Evolutionary conservation across 2,329 filamentous ascomycete genomes (phyloP), one percentile per base, ranked within the genome.

Genomic region (Xylariaceae sp.): DNA sequence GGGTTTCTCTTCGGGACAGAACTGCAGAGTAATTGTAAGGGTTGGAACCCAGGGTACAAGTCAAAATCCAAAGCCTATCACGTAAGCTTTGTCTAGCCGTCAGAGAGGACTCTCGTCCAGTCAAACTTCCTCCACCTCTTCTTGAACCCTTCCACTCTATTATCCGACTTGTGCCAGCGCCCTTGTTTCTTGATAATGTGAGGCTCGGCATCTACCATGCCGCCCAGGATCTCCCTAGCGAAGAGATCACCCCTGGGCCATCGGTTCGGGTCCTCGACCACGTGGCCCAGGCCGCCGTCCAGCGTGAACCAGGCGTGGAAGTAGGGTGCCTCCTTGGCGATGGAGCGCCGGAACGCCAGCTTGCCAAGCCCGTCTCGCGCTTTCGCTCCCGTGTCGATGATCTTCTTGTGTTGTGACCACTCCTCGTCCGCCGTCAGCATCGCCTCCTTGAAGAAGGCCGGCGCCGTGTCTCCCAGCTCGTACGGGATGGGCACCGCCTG

Each of bases 271-370:
- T 98, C 86, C 64, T 98, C 92, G 0, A 98, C 85, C 7, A 98
- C 71, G 60, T 98, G 92, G 0, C 88, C 92, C 49, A 98, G 65
- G 0, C 92, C 92, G 2, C 92, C 92, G 57, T 98, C 89, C 1
- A 98, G 68, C 36, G 80, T 78, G 59, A 97, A 97, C 89, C 90
- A 98, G 14, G 83, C 90, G 61, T 98, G 92, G 56, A 98, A 98
- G 61, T 98, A 98, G 0, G 94, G 90, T 85, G 94, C 90, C 68
- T 98, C 90, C 66, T 94, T 95, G 9, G 86, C 87, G 44, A 98
- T 70, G 14, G 76, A 83, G 40, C 81, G 74, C 1, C 90, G 75
- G 61, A 98, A 98, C 2, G 92, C 89, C 37, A 75, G 63, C 55
- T 85, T 85, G 1, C 90, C 92, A 46, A 88, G 61, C 0, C 85